Base-by-base conservation (phyloP, 768 basidiomycete genomes). In the Dictyophora rubrovolvata region DNA sequence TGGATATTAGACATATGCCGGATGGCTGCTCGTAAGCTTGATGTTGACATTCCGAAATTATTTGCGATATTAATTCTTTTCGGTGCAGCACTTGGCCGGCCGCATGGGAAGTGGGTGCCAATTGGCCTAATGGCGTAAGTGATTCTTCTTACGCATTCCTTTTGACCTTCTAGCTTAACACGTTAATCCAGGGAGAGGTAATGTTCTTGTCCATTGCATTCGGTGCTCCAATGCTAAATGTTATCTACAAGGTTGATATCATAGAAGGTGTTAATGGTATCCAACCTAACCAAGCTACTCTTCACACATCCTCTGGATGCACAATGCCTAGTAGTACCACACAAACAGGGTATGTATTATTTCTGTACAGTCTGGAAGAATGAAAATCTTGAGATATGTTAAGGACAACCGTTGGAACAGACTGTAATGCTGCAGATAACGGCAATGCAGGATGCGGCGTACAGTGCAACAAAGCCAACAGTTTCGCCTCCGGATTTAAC, bases 381-480 rank as follows among this genome's bases (percentile, higher is more conserved):
- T 11, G 8, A 18, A 16, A 46, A 20, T n/a, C n/a, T n/a, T n/a
- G n/a, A n/a, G n/a, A n/a, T n/a, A n/a, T n/a, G n/a, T n/a, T 33
- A 42, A 79, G 78, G 17, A 75, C 69, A 0, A 33, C 76, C 1
- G 63, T 68, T 0, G 67, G 67, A 18, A 74, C 72, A 53, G 74
- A 84, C 66, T 86, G 84, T 66, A 72, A 83, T 63, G 69, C 69
- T 21, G 71, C 69, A 33, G 75, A 69, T 4, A 78, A 73, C 22
- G 71, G 73, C 51, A 85, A 85, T 60, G 68, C 74, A 0, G 84
- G 83, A 0, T 86, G 84, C 63, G 79, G 80, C 10, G 83, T 85
- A 17, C 65, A 70, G 9, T 62, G 65, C 16, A 66, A 64, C 37
- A 73, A 76, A 48, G 28, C 70, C 1, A 69, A 74, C 61, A 83